phyloP scores from a whole-genome alignment of 2,329 filamentous ascomycete genomes.

The Fusarium incarnatum region DNA sequence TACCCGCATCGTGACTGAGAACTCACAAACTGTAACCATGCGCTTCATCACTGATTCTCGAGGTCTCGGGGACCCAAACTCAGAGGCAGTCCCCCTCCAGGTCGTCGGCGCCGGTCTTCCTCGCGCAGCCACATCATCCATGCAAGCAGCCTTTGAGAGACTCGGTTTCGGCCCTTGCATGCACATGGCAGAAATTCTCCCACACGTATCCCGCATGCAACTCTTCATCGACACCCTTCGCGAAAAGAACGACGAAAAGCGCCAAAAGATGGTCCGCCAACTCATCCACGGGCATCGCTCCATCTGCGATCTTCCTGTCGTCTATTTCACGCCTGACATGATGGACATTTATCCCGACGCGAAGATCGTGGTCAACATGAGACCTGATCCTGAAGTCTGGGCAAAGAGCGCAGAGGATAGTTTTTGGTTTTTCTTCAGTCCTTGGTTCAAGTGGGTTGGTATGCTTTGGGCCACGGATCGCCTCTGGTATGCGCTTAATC shows the following conservation, averaged over 20 bases:
- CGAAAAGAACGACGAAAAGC: conserved; percentile 44
- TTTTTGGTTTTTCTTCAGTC: conserved; percentile 47
- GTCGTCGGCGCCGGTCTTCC: conserved; percentile 51
- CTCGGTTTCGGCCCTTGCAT: conserved; percentile 49
- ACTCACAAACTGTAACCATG: background rate
- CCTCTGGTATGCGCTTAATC: conserved; percentile 45
- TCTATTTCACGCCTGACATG: conserved; percentile 51
- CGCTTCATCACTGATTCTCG: conserved; percentile 36
- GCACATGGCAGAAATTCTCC: conserved; percentile 50
- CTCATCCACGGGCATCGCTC: conserved; percentile 50
- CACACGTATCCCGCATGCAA: conserved; percentile 39
- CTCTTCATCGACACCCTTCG: conserved; percentile 45
- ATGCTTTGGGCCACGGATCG: conserved; percentile 47
- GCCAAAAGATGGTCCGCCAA: conserved; percentile 48
- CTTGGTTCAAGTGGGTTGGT: conserved; percentile 42
- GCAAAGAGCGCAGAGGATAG: conserved; percentile 42
- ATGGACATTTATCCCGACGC: conserved; percentile 55
- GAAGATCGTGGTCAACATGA: conserved; percentile 50
- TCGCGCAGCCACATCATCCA: conserved; percentile 52
- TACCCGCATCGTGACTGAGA: background rate
- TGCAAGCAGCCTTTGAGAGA: conserved; percentile 51
- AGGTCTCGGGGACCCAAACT: conserved; percentile 1
- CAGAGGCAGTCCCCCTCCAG: conserved; percentile 12
- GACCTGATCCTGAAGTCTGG: conserved; percentile 45
- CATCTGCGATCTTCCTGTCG: conserved; percentile 48